Evolutionary conservation across 257 asterid genomes (phyloP), one percentile per base, ranked within the genome.

Genomic region (Solanum bukasovii): DNA sequence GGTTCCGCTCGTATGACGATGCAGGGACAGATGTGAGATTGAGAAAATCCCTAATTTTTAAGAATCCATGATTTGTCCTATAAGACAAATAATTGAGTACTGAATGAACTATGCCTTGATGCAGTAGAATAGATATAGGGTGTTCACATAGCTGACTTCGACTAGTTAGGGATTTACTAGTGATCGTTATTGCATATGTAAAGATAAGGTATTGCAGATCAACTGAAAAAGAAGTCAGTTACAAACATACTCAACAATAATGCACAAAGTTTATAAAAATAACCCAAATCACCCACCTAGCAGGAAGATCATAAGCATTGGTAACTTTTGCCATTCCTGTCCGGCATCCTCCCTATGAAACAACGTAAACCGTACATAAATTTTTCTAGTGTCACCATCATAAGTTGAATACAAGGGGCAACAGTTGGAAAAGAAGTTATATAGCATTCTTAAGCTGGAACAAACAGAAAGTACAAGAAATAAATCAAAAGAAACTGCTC

Each of bases 251-350:
- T 49, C 70, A 81, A 49, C 12, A 46, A 49, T 27, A 81, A 29
- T 16, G 85, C 40, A 81, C 38, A 49, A 14, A 49, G 70, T 23
- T 42, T 77, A 61, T 33, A 31, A 73, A 77, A 34, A 83, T 35
- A 38, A 44, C 83, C 59, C 49, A 73, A 68, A 38, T 86, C 61
- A 88, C 90, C 61, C 88, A 96, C 99, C 99, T 95, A 86, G 98
- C 96, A 77, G 99, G 99, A 90, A 97, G 99, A 89, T 97, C 96
- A 91, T 96, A 96, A 23, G 91, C 90, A 90, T 89, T 89, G 87
- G 92, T 91, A 68, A 97, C 94, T 93, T 97, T 97, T 87, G 98
- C 98, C 99, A 96, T 95, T 91, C 99, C 99, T 74, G 99, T 97
- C 88, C 99, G 95, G 91, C 99, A 97, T 84, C 98, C 99, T 88